Percentiles rank a stretch among this genome's conserved stretches.
Conservation (phyloP, 2,329 filamentous ascomycete species). For the Colletotrichum karsti region DNA sequence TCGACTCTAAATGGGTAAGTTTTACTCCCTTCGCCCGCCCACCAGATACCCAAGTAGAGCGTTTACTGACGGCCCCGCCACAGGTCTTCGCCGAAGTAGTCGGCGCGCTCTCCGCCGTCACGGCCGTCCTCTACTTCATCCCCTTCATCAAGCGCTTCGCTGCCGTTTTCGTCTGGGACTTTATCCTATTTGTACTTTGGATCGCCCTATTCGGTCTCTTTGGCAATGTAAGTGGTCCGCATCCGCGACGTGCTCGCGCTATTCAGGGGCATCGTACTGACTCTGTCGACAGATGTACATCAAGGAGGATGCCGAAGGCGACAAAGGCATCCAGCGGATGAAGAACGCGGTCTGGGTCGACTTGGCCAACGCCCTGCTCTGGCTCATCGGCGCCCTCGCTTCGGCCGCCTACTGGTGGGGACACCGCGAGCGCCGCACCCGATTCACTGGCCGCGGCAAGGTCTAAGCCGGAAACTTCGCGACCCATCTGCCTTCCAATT, state of each 20-base stretch:
- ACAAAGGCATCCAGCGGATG: slow-evolving; percentile 76
- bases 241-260: not conserved
- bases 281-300: slow-evolving; percentile 69
- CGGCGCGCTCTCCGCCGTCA: slow-evolving; percentile 71
- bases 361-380: slow-evolving; percentile 77
- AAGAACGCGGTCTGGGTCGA: slow-evolving; percentile 89
- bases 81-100: slow-evolving; percentile 78
- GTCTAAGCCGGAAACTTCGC: slow-evolving; percentile 50
- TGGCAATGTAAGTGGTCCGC: slow-evolving; percentile 59
- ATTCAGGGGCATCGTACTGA: not conserved
- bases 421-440: slow-evolving; percentile 58
- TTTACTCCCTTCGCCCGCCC: too few species aligned
- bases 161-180: slow-evolving; percentile 73
- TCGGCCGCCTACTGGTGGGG: slow-evolving; percentile 67
- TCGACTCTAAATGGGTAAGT: slow-evolving; percentile 77
- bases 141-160: slow-evolving; percentile 66
- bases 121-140: slow-evolving; percentile 71
- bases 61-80: not conserved
- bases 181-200: slow-evolving; percentile 80
- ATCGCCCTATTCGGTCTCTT: slow-evolving; percentile 86
- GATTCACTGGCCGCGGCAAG: slow-evolving; percentile 67
- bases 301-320: slow-evolving; percentile 69
- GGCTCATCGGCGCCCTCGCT: slow-evolving; percentile 71
- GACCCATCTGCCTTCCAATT: too few species aligned
- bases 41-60: not conserved